Base-by-base conservation (phyloP, 2,329 filamentous ascomycete species). In the Xylaria sp. region DNA sequence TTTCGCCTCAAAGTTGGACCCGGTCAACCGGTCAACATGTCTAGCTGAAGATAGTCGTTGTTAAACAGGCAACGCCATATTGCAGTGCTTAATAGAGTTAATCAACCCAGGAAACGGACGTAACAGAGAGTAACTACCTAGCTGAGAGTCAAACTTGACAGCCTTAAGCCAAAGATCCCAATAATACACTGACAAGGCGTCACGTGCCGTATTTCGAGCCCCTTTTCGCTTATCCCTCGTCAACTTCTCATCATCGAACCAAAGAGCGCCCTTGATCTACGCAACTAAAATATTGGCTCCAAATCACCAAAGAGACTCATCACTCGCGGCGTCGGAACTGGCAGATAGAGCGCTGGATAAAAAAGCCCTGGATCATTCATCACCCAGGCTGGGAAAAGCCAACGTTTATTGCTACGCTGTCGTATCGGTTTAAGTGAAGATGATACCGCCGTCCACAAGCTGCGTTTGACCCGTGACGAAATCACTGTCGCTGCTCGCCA, bases 391-490 rank as follows among this genome's bases (percentile, higher is more conserved):
- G n/a, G n/a, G n/a, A n/a, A 25, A 41, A 36, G 8, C 12, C 46
- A 48, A 49, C 8, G 52, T 43, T 13, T 5, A 7, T 31, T 48
- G 13, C 48, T 9, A 23, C 23, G 41, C 25, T 48, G 58, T 15
- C 33, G 15, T 23, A 3, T 23, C 15, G 15, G 0, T 8, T 62
- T 68, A 72, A 5, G 68, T 69, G 12, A 65, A 70, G 31, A 70
- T 41, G 12, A 89, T 86, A 0, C 88, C 88, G 0, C 88, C 88
- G 71, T 90, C 88, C 41, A 91, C 85, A 9, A 91, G 75, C 69
- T 90, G 82, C 2, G 87, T 91, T 80, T 92, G 89, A 0, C 90
- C 90, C 0, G 90, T 91, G 73, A 91, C 83, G 71, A 89, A 91
- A 71, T 91, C 86, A 55, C 84, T 86, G 72, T 91, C 89, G 20